Evolutionary conservation across 1,284 basidiomycete species (phyloP).

Genomic region (Cutaneotrichosporon mucoides): DNA sequence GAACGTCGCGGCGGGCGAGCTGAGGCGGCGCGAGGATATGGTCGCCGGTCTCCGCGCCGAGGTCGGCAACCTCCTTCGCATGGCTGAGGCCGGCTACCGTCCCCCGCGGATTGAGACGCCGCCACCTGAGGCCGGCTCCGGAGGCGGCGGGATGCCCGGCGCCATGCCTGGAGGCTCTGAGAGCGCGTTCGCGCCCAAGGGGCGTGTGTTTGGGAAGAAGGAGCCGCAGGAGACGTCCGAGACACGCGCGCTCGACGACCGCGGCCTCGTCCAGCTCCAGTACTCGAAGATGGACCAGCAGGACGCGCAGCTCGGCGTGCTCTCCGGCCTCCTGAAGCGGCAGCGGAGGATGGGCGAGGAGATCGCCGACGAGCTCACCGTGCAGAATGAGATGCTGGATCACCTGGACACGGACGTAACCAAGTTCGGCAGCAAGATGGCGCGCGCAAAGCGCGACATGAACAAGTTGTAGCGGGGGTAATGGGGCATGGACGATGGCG

Average conservation of each 20-base stretch:
- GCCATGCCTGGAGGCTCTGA: not conserved
- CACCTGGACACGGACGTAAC: slow-evolving; percentile 72
- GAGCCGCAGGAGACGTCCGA: slow-evolving; percentile 71
- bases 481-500: not conserved
- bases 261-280: slow-evolving; percentile 74
- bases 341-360: slow-evolving; percentile 84
- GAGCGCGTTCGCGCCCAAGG: not conserved
- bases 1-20: slow-evolving; percentile 65
- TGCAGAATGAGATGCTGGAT: slow-evolving; percentile 84
- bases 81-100: slow-evolving; percentile 44
- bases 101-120: slow-evolving; percentile 1
- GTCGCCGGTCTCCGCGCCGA: slow-evolving; percentile 69
- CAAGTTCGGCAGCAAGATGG: slow-evolving; percentile 68
- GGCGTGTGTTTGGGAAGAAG: slow-evolving; percentile 67
- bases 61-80: slow-evolving; percentile 56
- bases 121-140: not conserved
- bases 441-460: slow-evolving; percentile 72
- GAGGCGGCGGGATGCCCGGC: not conserved
- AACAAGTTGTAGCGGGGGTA: slow-evolving; percentile 52
- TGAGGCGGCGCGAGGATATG: slow-evolving; percentile 76
- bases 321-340: slow-evolving; percentile 76
- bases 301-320: slow-evolving; percentile 70
- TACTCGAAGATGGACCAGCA: slow-evolving; percentile 74
- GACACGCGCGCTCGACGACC: slow-evolving; percentile 81
- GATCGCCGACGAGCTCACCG: slow-evolving; percentile 74